Evolutionary conservation across 139 green algal genomes (phyloP).

Genomic region (Cymbomonas tetramitiformis): DNA sequence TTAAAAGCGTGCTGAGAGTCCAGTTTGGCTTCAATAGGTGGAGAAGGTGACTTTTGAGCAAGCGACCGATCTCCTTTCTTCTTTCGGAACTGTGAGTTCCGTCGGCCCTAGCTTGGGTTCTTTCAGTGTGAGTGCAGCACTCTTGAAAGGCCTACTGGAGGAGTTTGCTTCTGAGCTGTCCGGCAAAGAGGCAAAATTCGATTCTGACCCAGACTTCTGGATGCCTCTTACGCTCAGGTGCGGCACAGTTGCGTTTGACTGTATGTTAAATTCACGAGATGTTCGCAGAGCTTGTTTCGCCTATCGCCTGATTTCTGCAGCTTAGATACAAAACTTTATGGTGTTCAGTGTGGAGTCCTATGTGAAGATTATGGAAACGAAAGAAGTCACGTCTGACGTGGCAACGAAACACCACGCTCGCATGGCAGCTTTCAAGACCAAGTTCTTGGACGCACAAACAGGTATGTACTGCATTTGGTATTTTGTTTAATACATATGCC

Average conservation of each 20-base stretch:
- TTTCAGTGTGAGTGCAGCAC: neutral
- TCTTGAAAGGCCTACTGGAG: neutral
- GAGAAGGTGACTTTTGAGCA: conserved; percentile 15
- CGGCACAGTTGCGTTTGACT: neutral
- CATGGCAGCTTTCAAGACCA: conserved; percentile 5
- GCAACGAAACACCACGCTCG: conserved; percentile 4
- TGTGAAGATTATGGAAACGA: conserved; percentile 8
- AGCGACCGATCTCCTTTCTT: neutral
- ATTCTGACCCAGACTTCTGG: conserved; percentile 17
- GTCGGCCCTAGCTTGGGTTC: conserved; percentile 11
- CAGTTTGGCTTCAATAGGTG: too few relatives aligned
- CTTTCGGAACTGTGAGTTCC: conserved; percentile 2
- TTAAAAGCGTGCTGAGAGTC: too few relatives aligned
- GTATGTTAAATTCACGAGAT: too few relatives aligned
- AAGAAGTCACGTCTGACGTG: conserved; percentile 1
- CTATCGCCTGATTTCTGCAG: too few relatives aligned
- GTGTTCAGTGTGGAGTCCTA: conserved; percentile 4
- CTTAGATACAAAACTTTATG: too few relatives aligned
- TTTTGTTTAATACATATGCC: too few relatives aligned
- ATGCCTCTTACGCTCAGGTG: conserved; percentile 11
- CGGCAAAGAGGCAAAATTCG: conserved; percentile 7
- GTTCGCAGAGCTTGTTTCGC: too few relatives aligned
- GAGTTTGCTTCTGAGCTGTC: conserved; percentile 12
- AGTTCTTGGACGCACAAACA: neutral
- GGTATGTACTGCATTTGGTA: too few relatives aligned